These are phyloP conservation scores for Geotrichum candidum DNA, from an alignment of 1,139 yeast species.

Conservation along the genomic window DNA sequence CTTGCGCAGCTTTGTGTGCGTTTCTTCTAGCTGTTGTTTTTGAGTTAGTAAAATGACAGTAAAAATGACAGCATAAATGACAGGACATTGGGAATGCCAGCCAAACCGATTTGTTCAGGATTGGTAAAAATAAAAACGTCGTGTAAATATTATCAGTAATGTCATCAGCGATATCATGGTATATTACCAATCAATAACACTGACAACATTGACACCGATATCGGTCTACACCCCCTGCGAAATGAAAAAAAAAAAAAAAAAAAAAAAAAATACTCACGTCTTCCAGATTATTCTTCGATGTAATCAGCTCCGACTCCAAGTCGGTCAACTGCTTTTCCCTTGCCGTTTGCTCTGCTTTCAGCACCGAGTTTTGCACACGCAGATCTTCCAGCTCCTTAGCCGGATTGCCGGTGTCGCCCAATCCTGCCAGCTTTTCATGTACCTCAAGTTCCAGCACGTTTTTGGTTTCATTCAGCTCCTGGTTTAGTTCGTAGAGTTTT, in stretches of 20 bases:
- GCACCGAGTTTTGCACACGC: neutral
- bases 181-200: neutral
- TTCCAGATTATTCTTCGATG: slow-evolving; percentile 17
- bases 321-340: neutral
- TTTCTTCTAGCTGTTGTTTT: neutral
- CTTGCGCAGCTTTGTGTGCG: neutral
- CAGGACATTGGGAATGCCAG: neutral
- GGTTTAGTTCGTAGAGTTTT: neutral
- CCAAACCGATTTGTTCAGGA: neutral
- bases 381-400: neutral
- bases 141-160: neutral
- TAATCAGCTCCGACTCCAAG: neutral
- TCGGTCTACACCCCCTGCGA: neutral
- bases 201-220: neutral
- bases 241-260: no score
- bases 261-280: slow-evolving; percentile 13
- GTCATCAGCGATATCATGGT: neutral
- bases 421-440: neutral
- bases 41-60: neutral
- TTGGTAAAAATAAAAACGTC: neutral
- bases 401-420: slow-evolving; percentile 1
- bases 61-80: neutral
- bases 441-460: neutral
- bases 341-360: neutral
- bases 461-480: neutral